Evolutionary conservation across 2,329 filamentous ascomycete species (phyloP), one percentile per base, ranked within the genome.

Genomic region (Ophiosphaerella herpotricha): DNA sequence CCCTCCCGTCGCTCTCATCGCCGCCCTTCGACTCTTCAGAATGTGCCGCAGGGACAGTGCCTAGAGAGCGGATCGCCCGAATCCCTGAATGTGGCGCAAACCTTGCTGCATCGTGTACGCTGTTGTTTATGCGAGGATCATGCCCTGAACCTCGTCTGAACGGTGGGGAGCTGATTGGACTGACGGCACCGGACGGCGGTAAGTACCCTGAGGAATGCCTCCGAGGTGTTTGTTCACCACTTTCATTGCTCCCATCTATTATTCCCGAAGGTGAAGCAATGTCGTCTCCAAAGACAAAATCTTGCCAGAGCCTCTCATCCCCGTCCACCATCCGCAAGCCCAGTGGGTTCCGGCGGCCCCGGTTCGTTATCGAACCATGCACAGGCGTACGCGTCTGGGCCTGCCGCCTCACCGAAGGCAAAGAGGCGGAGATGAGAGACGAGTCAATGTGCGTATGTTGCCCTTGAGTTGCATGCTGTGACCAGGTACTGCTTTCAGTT

Each of bases 291-390:
- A 73, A 65, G 23, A 71, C 65, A 37, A 72, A 70, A 11, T 46
- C 59, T 55, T 52, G 67, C 72, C 72, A 74, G 31, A 70, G 46
- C 41, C 50, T 49, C 41, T 72, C 70, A 35, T 61, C 57, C 11
- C 58, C 51, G 26, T 60, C 43, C 29, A 46, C 24, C 23, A 31
- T 42, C 36, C 26, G 43, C 29, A 36, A 24, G 36, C 34, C 43
- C 38, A 32, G 52, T 24, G 29, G 5, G 18, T 42, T 14, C n/a
- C 33, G 39, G 23, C 45, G 23, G 39, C 42, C 26, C n/a, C 7
- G 9, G 13, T 33, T 18, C 23, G 37, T 40, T 16, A 24, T 39
- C n/a, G 26, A 23, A 14, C 16, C 24, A 36, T 33, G 44, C 43
- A 36, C 36, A 29, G 33, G 13, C 23, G 32, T 35, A 21, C 8